Evolutionary conservation across 805 yeast species (phyloP).

Genomic region (Cyberlindnera galapagoensis): DNA sequence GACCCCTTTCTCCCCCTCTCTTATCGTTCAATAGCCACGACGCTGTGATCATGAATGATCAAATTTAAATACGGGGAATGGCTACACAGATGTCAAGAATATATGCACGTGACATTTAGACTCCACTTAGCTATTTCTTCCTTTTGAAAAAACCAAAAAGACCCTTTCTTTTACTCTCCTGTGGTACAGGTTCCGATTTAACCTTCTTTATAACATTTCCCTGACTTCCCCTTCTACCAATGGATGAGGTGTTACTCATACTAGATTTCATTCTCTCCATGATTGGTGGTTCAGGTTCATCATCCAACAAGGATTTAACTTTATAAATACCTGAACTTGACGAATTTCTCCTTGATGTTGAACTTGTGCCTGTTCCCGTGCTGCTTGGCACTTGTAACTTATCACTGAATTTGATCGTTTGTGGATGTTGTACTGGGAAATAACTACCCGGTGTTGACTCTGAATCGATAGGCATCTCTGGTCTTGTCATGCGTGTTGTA

Average conservation of each 20-base stretch:
- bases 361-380: neutral
- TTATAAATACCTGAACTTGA: conserved; percentile 15
- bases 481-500: too few species aligned
- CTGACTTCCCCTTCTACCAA: conserved; percentile 1
- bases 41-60: neutral
- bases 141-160: conserved; percentile 13
- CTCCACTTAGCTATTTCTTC: too few species aligned
- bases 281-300: conserved; percentile 7
- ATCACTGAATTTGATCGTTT: conserved; percentile 18
- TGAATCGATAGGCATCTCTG: too few species aligned
- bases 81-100: too few species aligned
- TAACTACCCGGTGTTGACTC: neutral
- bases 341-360: conserved; percentile 15
- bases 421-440: conserved; percentile 9
- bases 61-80: too few species aligned
- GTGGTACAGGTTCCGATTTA: conserved; percentile 8
- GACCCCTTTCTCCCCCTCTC: too few species aligned
- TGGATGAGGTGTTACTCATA: conserved; percentile 3
- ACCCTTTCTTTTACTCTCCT: conserved; percentile 8
- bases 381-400: conserved; percentile 12
- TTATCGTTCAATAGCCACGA: too few species aligned
- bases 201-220: conserved; percentile 5
- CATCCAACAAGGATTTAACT: conserved; percentile 20
- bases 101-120: too few species aligned
- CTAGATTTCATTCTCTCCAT: conserved; percentile 14